Evolutionary conservation across 2,329 filamentous ascomycete genomes (phyloP).

Genomic region (Shiraia bambusicola): DNA sequence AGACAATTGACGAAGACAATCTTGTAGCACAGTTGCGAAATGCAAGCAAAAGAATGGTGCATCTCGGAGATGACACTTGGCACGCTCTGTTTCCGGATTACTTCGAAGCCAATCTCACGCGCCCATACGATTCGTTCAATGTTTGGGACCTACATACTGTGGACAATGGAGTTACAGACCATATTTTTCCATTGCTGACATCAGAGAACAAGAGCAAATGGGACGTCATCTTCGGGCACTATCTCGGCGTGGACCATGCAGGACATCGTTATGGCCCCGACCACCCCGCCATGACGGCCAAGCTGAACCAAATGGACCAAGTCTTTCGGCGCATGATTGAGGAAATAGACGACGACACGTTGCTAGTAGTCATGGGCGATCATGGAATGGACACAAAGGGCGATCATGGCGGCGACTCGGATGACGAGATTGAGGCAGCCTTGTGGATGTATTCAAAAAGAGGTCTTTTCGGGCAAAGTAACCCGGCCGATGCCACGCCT

Average conservation of each 20-base stretch:
- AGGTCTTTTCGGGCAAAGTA: constrained; percentile 76
- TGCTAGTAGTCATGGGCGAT: constrained; percentile 97
- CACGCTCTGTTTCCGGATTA: constrained; percentile 89
- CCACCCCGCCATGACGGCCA: constrained; percentile 86
- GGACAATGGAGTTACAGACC: constrained; percentile 89
- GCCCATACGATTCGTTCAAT: constrained; percentile 94
- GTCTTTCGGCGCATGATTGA: constrained; percentile 73
- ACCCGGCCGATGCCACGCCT: constrained; percentile 58
- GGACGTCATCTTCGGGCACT: constrained; percentile 95
- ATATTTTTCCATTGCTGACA: constrained; percentile 81
- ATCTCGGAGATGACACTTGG: constrained; percentile 98
- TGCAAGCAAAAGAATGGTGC: constrained; percentile 76
- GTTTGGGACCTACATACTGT: constrained; percentile 98
- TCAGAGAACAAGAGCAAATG: constrained; percentile 67
- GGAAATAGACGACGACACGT: constrained; percentile 76
- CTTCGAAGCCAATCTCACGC: constrained; percentile 83
- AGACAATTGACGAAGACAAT: constrained; percentile 92
- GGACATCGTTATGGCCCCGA: constrained; percentile 94
- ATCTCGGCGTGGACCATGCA: constrained; percentile 93
- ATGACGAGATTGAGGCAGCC: constrained; percentile 91
- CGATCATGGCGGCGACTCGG: constrained; percentile 96
- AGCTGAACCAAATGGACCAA: constrained; percentile 86
- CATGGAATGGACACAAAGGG: constrained; percentile 98
- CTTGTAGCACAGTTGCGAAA: constrained; percentile 64
- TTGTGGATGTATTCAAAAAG: constrained; percentile 98